These are phyloP conservation scores for Chenopodium formosanum DNA, from an alignment of 148 eudicot species.

Conservation along the genomic window DNA sequence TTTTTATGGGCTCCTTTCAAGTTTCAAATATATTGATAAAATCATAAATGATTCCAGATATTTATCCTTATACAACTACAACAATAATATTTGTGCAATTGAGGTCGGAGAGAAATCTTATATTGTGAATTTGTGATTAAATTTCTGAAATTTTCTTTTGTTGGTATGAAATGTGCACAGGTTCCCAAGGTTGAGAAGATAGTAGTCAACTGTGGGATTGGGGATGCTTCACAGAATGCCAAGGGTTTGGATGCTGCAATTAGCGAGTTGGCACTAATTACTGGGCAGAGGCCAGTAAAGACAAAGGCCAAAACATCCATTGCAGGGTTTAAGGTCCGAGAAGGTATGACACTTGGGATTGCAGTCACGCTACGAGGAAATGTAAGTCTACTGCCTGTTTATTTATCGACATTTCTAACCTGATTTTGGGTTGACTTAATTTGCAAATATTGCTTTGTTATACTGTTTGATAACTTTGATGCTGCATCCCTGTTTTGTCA, in stretches of 20 bases:
- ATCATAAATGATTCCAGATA: too few relatives aligned
- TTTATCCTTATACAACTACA: background rate
- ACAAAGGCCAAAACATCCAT: conserved; percentile 86
- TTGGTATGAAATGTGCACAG: conserved; percentile 38
- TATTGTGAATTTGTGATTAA: background rate
- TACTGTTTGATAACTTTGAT: background rate
- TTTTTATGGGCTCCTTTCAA: background rate
- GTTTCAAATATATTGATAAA: too few relatives aligned
- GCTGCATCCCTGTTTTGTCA: conserved; percentile 2
- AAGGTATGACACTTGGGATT: conserved; percentile 77
- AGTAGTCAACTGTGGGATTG: conserved; percentile 94
- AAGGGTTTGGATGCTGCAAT: conserved; percentile 92
- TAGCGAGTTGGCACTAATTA: conserved; percentile 72
- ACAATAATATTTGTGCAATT: background rate
- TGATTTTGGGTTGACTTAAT: background rate
- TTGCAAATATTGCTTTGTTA: background rate
- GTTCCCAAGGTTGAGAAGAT: conserved; percentile 88
- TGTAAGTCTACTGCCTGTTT: conserved; percentile 42
- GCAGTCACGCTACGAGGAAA: conserved; percentile 88
- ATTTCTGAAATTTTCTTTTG: background rate
- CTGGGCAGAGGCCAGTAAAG: conserved; percentile 93
- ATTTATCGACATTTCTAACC: background rate
- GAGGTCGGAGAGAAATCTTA: background rate
- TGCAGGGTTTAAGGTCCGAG: conserved; percentile 92
- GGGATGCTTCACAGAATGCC: conserved; percentile 91